Evolutionary conservation across 345 rosid species (phyloP), one percentile per base, ranked within the genome.

Genomic region (Arabidopsis suecica): DNA sequence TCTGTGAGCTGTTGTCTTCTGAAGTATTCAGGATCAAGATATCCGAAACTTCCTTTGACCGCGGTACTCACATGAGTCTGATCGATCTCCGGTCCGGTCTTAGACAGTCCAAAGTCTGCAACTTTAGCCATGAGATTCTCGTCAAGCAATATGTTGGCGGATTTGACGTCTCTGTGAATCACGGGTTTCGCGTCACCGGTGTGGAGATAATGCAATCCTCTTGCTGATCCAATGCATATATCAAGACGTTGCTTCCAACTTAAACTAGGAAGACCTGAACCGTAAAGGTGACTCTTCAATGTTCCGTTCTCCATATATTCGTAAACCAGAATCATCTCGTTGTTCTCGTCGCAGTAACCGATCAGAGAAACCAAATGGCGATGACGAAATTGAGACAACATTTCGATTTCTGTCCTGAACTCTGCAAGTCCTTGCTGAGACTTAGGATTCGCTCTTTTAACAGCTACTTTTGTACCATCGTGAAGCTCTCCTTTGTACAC

Each of bases 61-160:
- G 98, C 98, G 9, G 98, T 93, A 72, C 97, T 93, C 72, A 93
- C 97, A 56, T 93, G 98, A 16, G 98, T 93, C 82, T 93, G 97
- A 76, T 93, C 97, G n/a, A 93, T 48, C 78, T 93, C 98, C 6
- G 95, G 95, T 36, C 95, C 98, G 0, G 91, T 82, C 83, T 93
- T 93, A n/a, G 96, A 93, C 58, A 93, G 84, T 67, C 98, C 97
- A 65, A 93, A 90, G 80, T 89, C 90, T 49, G 90, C 91, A 74
- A 86, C 91, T 78, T 89, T 87, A 13, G 91, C 88, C 93, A 89
- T 85, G 30, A 89, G 87, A 71, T 83, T 87, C 86, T 89, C 88
- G 36, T 89, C 91, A 2, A 89, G 86, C 49, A 89, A 74, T 72
- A 89, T 89, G 64, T 89, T 89, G 8, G 91, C 89, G n/a, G 94